A percentile compares a stretch with the other conserved stretches of the same genome.
Evolutionary conservation across 2,329 filamentous ascomycete species (phyloP).

Genomic region (Beauveria scarabaeidicola): DNA sequence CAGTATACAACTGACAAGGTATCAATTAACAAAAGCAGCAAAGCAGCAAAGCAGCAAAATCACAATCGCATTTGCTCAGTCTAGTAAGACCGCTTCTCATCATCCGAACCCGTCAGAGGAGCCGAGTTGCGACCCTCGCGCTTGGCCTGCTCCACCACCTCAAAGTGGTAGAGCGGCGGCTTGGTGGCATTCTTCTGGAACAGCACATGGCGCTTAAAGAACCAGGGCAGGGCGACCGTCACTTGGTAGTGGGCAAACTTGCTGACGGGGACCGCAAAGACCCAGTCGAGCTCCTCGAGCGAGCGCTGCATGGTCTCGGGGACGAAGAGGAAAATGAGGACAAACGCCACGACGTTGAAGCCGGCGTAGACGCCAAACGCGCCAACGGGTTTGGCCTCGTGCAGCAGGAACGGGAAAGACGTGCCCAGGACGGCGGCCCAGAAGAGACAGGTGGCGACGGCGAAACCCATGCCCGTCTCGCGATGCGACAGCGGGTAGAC

Average conservation of each 20-base stretch:
- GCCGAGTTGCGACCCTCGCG: neutral
- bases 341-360: slow-evolving; percentile 45
- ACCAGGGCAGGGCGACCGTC: slow-evolving; percentile 49
- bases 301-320: slow-evolving; percentile 52
- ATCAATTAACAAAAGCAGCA: neutral
- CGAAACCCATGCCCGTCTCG: slow-evolving; percentile 63
- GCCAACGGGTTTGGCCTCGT: slow-evolving; percentile 34
- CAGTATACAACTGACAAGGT: neutral
- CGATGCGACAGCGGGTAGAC: slow-evolving; percentile 63
- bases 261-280: slow-evolving; percentile 51
- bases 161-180: slow-evolving; percentile 35
- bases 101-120: neutral
- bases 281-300: slow-evolving; percentile 49
- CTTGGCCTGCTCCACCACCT: slow-evolving; percentile 20
- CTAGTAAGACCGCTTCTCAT: slow-evolving; percentile 7
- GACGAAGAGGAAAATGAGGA: slow-evolving; percentile 48
- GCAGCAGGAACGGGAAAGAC: slow-evolving; percentile 52
- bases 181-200: slow-evolving; percentile 34
- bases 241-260: slow-evolving; percentile 50
- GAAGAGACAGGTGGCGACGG: slow-evolving; percentile 57
- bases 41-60: neutral
- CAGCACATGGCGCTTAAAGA: slow-evolving; percentile 51
- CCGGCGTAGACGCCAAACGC: slow-evolving; percentile 48
- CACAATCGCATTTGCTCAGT: neutral
- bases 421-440: slow-evolving; percentile 53